These are phyloP conservation scores for Eimeria zaria DNA, from an alignment of 169 alveolate genomes.

Conservation along the genomic window DNA sequence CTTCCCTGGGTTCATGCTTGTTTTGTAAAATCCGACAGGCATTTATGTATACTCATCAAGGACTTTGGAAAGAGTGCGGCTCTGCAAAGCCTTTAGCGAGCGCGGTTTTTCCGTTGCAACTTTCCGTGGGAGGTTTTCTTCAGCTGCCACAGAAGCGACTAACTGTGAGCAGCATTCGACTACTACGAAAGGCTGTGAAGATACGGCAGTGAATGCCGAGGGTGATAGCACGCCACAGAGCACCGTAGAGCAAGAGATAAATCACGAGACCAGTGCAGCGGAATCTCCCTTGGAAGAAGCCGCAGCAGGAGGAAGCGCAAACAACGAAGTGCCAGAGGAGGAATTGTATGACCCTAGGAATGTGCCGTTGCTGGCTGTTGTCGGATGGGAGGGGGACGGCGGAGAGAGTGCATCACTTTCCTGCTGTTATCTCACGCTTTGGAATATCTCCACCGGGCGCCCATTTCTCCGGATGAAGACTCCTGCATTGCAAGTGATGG, in stretches of 20 bases:
- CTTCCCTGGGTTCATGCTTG: not conserved
- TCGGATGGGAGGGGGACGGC: conserved; percentile 73
- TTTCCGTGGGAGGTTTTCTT: conserved; percentile 74
- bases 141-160: not conserved
- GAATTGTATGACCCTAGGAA: conserved; percentile 26
- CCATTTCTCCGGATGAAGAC: conserved; percentile 38
- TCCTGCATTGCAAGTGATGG: conserved; percentile 61
- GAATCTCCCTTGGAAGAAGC: not conserved
- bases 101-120: conserved; percentile 65
- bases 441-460: conserved; percentile 44
- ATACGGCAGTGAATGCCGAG: not conserved
- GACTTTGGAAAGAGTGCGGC: conserved; percentile 29
- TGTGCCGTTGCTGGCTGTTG: conserved; percentile 73
- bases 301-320: not conserved
- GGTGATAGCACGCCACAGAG: not conserved
- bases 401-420: conserved; percentile 65
- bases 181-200: not conserved
- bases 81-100: conserved; percentile 60
- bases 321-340: not conserved
- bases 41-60: conserved; percentile 43
- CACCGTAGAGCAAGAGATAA: not conserved
- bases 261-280: not conserved
- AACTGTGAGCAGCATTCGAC: not conserved
- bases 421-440: conserved; percentile 55
- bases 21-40: conserved; percentile 14